A percentile compares a stretch with the other conserved stretches of the same genome.
phyloP scores from a whole-genome alignment of 148 eudicot genomes.

The Spergularia marina region DNA sequence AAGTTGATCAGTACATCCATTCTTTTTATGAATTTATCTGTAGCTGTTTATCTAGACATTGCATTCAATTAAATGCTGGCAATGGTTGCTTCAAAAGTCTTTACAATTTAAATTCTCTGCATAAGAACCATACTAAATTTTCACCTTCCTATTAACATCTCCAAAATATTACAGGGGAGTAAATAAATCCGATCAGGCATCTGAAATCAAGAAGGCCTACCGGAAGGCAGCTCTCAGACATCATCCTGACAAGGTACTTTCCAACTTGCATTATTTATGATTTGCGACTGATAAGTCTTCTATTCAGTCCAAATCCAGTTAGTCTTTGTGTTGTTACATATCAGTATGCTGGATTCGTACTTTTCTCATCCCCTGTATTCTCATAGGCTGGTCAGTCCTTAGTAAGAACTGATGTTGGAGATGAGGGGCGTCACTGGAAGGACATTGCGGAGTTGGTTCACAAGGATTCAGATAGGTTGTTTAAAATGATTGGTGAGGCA shows the following conservation, averaged over 20 bases:
- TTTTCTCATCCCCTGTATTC: neutral
- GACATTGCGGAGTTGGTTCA: constrained; percentile 68
- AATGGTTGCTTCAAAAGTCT: neutral
- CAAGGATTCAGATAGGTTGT: constrained; percentile 76
- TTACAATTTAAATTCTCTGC: too few relatives aligned
- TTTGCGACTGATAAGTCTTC: neutral
- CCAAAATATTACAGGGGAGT: constrained; percentile 54
- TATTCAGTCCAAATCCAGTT: neutral
- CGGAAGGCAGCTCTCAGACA: constrained; percentile 91
- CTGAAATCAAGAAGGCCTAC: constrained; percentile 93
- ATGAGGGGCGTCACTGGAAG: constrained; percentile 71
- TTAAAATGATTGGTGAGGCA: constrained; percentile 90
- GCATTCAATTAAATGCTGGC: neutral
- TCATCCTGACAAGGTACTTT: constrained; percentile 95
- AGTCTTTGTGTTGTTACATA: neutral
- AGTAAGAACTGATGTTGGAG: constrained; percentile 67
- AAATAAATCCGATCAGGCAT: constrained; percentile 59
- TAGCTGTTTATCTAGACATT: neutral
- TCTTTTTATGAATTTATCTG: neutral
- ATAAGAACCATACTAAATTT: neutral
- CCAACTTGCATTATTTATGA: constrained; percentile 16
- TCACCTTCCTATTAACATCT: neutral
- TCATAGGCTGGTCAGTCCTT: constrained; percentile 71
- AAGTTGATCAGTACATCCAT: neutral
- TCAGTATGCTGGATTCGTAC: neutral